A percentile compares a stretch with the other conserved stretches of the same genome.
These are phyloP conservation scores for Clohesyomyces aquaticus DNA, from an alignment of 495 filamentous ascomycete genomes.

Conservation along the genomic window DNA sequence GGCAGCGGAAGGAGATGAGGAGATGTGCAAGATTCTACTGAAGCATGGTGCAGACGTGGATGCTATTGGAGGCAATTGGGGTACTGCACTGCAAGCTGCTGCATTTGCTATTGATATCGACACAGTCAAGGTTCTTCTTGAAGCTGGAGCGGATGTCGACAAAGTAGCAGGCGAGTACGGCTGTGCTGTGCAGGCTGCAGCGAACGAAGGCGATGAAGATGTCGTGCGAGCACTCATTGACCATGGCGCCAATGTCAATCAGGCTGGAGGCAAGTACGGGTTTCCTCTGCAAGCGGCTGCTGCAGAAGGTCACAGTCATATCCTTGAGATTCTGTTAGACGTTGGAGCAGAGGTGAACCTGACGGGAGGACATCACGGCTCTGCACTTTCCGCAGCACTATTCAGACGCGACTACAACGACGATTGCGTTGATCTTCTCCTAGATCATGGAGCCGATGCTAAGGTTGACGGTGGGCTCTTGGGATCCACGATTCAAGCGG, in stretches of 20 bases:
- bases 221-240: not conserved
- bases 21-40: constrained; percentile 31
- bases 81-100: constrained; percentile 32
- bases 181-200: not conserved
- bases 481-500: constrained; percentile 41
- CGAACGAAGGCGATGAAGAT: not conserved
- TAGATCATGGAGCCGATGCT: constrained; percentile 16
- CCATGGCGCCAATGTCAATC: not conserved
- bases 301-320: too few relatives aligned
- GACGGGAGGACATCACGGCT: too few relatives aligned
- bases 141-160: not conserved
- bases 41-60: constrained; percentile 36
- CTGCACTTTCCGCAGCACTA: too few relatives aligned
- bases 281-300: too few relatives aligned
- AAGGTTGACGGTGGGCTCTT: constrained; percentile 12
- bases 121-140: constrained; percentile 9
- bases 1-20: constrained; percentile 8
- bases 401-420: too few relatives aligned
- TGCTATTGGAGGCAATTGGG: constrained; percentile 6
- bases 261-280: not conserved
- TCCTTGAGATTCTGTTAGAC: too few relatives aligned
- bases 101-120: constrained; percentile 3
- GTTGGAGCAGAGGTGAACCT: too few relatives aligned
- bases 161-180: not conserved
- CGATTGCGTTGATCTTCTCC: too few relatives aligned